Conservation (phyloP, 2,329 filamentous ascomycete species). For the Ascochyta pisi region DNA sequence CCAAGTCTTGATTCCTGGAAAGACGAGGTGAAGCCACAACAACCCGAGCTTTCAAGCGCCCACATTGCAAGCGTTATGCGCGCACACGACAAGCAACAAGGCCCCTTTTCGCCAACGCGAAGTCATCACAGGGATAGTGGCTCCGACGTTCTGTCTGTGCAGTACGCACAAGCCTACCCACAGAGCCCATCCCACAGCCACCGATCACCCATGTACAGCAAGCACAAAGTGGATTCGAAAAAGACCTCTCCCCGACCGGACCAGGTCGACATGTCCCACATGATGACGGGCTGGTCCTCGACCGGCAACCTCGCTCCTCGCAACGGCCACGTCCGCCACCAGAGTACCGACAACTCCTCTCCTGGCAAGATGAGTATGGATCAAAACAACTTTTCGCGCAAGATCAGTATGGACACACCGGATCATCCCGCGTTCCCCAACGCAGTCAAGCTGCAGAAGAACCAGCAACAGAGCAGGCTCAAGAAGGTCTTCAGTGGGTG, state of each 20-base stretch:
- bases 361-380: conserved; percentile 37
- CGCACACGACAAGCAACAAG: conserved; percentile 37
- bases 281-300: conserved; percentile 38
- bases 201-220: conserved; percentile 27
- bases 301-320: conserved; percentile 25
- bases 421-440: conserved; percentile 19
- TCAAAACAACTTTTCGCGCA: conserved; percentile 42
- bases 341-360: conserved; percentile 22
- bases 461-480: conserved; percentile 42
- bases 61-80: conserved; percentile 48
- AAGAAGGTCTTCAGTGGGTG: conserved; percentile 46
- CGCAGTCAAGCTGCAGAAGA: conserved; percentile 30
- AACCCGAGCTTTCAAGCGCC: conserved; percentile 29
- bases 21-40: conserved; percentile 25
- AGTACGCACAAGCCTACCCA: conserved; percentile 29
- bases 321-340: conserved; percentile 26
- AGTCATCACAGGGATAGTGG: conserved; percentile 40
- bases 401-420: conserved; percentile 38
- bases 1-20: conserved; percentile 54
- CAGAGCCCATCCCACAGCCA: conserved; percentile 13
- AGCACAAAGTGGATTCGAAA: conserved; percentile 20
- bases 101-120: conserved; percentile 36
- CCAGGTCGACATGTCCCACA: conserved; percentile 18
- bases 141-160: conserved; percentile 38
- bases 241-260: conserved; percentile 19